Evolutionary conservation across 2,329 filamentous ascomycete species (phyloP), one percentile per base, ranked within the genome.

Genomic region (Botrytis elliptica): DNA sequence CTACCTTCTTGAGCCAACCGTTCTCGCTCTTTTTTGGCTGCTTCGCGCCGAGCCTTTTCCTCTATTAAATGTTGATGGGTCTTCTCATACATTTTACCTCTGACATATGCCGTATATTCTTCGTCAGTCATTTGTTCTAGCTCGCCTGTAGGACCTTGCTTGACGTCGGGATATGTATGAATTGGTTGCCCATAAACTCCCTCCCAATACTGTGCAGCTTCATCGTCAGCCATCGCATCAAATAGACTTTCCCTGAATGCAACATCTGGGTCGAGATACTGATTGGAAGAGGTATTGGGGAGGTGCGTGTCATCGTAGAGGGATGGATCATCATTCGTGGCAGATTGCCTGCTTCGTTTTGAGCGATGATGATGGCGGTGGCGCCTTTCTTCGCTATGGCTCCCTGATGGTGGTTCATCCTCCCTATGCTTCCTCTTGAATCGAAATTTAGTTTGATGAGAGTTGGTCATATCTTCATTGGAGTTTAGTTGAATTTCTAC

Each of bases 131-230:
- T 98, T 76, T 87, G 87, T 82, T 97, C 94, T 20, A 97, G 85
- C 79, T 90, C 82, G 75, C 88, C 88, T 80, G 85, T 79, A 76
- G 82, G 78, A 1, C 80, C 79, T 62, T 84, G 82, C 74, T 83
- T 85, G 14, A 83, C 80, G 68, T 85, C 82, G 0, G 86, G 85
- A 40, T 97, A 98, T 10, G 90, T 88, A 82, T 98, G 94, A 68
- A 98, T 92, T 0, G 96, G 95, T 81, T 98, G 95, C 1, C 94
- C 95, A 83, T 98, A 99, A n/a, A 99, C 93, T 25, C 90, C 89
- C 82, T 98, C 92, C 96, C 96, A 99, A 84, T 96, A 99, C 12
- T 90, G 89, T 2, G 96, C 96, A 65, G 95, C 96, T 83, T 99
- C 96, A 81, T 98, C 95, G 82, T 99, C 96, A 55, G 94, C 95